Evolutionary conservation across 2,329 filamentous ascomycete genomes (phyloP).

Genomic region (Conoideocrella luteorostrata): DNA sequence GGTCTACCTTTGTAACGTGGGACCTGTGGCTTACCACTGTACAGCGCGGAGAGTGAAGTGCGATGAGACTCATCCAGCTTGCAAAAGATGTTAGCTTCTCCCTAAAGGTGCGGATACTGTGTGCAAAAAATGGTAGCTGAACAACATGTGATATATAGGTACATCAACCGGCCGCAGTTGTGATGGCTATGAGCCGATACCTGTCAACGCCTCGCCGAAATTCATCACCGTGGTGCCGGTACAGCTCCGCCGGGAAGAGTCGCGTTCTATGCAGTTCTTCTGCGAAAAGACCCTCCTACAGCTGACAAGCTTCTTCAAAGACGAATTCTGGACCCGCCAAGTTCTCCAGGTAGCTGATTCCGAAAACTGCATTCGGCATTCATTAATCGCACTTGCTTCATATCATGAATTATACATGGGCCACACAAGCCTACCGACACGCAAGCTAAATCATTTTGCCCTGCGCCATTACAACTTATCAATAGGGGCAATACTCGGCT

Average conservation of each 20-base stretch:
- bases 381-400: background rate
- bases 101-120: background rate
- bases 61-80: conserved; percentile 3
- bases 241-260: background rate
- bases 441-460: background rate
- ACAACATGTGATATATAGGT: background rate
- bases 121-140: background rate
- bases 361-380: conserved; percentile 1
- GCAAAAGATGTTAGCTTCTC: background rate
- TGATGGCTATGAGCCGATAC: conserved; percentile 1
- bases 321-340: conserved; percentile 3
- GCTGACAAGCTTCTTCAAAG: background rate
- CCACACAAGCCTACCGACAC: background rate
- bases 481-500: background rate
- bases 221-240: background rate
- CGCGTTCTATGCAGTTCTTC: background rate
- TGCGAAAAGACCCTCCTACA: background rate
- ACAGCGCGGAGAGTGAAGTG: conserved; percentile 2
- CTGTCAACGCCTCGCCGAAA: background rate
- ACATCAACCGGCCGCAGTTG: conserved; percentile 1
- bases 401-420: background rate
- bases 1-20: background rate
- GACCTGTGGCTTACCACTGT: background rate
- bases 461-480: background rate
- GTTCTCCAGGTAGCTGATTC: background rate